Conservation (phyloP, 371 early-diverging fungal genomes). For the Ordospora colligata region DNA sequence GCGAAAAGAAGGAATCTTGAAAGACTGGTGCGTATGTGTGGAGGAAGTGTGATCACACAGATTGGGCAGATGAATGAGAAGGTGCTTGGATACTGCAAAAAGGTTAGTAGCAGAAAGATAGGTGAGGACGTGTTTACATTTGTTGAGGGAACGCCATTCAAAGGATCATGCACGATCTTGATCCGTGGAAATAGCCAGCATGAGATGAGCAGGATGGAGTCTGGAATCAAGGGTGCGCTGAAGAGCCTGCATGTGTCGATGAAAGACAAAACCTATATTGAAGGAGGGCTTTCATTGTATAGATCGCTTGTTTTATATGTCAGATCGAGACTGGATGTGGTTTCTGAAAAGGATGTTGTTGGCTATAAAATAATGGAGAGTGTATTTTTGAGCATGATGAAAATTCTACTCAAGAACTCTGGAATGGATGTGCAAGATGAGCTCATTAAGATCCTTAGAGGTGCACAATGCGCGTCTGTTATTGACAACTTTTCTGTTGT, state of each 20-base stretch:
- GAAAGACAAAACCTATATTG: slow-evolving; percentile 77
- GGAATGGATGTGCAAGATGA: slow-evolving; percentile 40
- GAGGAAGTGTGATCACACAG: slow-evolving; percentile 88
- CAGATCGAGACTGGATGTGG: slow-evolving; percentile 1
- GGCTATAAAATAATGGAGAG: slow-evolving; percentile 48
- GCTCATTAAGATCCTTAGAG: slow-evolving; percentile 32
- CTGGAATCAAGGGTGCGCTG: slow-evolving; percentile 91
- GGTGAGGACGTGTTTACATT: slow-evolving; percentile 99
- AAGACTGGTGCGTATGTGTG: slow-evolving; percentile 88
- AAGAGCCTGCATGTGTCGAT: slow-evolving; percentile 89
- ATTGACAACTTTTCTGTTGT: slow-evolving; percentile 93
- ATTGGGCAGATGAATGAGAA: slow-evolving; percentile 80
- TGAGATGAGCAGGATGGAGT: slow-evolving; percentile 83
- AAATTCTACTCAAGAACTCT: slow-evolving; percentile 45
- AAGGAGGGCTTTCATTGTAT: slow-evolving; percentile 91
- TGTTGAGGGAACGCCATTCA: slow-evolving; percentile 76
- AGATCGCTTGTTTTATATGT: slow-evolving; percentile 63
- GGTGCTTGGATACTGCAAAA: slow-evolving; percentile 80
- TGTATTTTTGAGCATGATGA: slow-evolving; percentile 31
- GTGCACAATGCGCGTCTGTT: slow-evolving; percentile 68
- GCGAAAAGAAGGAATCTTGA: slow-evolving; percentile 99
- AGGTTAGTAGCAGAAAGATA: slow-evolving; percentile 83
- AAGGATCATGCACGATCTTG: slow-evolving; percentile 78
- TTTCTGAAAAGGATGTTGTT: slow-evolving; percentile 20
- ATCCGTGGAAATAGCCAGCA: slow-evolving; percentile 89